Percentiles rank a stretch among this genome's conserved stretches.
These are phyloP conservation scores for Lojkania enalia DNA, from an alignment of 2,329 filamentous ascomycete species.

Conservation along the genomic window DNA sequence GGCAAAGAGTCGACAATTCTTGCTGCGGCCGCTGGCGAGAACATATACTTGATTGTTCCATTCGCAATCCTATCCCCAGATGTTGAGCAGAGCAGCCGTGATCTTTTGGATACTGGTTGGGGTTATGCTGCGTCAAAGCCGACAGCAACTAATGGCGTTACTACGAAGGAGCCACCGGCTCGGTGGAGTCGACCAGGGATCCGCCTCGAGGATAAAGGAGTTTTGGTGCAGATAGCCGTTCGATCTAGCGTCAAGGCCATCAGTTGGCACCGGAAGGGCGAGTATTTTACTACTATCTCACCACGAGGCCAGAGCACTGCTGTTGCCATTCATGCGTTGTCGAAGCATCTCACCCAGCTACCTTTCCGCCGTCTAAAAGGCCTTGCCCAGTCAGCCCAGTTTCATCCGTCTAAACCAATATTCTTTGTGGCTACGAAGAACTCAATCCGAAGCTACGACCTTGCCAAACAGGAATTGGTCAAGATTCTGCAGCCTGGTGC, in stretches of 20 bases:
- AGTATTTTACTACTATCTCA: conserved; percentile 92
- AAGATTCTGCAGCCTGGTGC: conserved; percentile 93
- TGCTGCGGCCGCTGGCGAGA: conserved; percentile 81
- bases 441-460: conserved; percentile 89
- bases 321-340: conserved; percentile 91
- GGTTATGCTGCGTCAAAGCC: conserved; percentile 78
- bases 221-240: conserved; percentile 79
- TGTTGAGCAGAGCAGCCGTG: conserved; percentile 72
- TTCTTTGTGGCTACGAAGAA: conserved; percentile 97
- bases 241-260: conserved; percentile 82
- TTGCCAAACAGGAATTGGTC: conserved; percentile 86
- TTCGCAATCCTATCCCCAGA: conserved; percentile 69
- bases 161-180: conserved; percentile 73
- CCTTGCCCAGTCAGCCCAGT: conserved; percentile 85
- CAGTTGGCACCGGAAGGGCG: conserved; percentile 90
- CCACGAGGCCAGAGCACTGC: conserved; percentile 76
- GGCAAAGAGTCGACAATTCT: conserved; percentile 78
- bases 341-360: conserved; percentile 91
- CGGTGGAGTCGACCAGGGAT: conserved; percentile 81
- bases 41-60: conserved; percentile 80
- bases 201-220: conserved; percentile 73
- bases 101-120: conserved; percentile 84
- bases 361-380: conserved; percentile 80
- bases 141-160: conserved; percentile 54
- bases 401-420: conserved; percentile 89